These are phyloP conservation scores for Gentiana straminea DNA, from an alignment of 257 asterid genomes.

Conservation along the genomic window DNA sequence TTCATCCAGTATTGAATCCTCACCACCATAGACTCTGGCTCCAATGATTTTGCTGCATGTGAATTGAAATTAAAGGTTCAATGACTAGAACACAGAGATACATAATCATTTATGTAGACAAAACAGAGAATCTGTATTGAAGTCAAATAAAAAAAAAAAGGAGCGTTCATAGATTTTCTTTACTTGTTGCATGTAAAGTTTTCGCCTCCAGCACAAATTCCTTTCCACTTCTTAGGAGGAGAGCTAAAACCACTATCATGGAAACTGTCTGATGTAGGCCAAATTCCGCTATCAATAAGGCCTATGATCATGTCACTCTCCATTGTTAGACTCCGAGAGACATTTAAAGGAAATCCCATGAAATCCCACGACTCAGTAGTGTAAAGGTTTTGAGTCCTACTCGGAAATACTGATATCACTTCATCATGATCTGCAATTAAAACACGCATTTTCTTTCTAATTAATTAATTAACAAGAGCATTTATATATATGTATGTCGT, in stretches of 20 bases:
- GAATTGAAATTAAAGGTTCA: too few relatives aligned
- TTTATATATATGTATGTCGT: too few relatives aligned
- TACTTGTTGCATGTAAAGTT: background rate
- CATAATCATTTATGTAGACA: too few relatives aligned
- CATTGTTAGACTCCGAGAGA: background rate
- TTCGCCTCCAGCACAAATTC: background rate
- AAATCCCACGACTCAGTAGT: background rate
- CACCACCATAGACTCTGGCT: slow-evolving; percentile 19
- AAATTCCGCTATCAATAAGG: background rate
- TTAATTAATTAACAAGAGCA: too few relatives aligned
- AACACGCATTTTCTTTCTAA: too few relatives aligned
- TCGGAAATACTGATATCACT: background rate
- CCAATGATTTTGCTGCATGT: slow-evolving; percentile 32
- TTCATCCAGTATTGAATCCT: slow-evolving; percentile 12
- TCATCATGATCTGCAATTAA: background rate
- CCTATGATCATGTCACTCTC: background rate
- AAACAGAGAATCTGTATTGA: too few relatives aligned
- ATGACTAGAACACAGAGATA: too few relatives aligned
- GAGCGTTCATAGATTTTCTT: too few relatives aligned
- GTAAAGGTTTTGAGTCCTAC: background rate
- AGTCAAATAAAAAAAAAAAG: too few relatives aligned
- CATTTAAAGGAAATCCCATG: background rate
- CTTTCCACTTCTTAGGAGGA: background rate
- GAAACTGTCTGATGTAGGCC: background rate
- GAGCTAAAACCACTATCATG: background rate